A percentile compares a stretch with the other conserved stretches of the same genome.
Evolutionary conservation across 768 basidiomycete species (phyloP).

Genomic region (Trametes cinnabarina): DNA sequence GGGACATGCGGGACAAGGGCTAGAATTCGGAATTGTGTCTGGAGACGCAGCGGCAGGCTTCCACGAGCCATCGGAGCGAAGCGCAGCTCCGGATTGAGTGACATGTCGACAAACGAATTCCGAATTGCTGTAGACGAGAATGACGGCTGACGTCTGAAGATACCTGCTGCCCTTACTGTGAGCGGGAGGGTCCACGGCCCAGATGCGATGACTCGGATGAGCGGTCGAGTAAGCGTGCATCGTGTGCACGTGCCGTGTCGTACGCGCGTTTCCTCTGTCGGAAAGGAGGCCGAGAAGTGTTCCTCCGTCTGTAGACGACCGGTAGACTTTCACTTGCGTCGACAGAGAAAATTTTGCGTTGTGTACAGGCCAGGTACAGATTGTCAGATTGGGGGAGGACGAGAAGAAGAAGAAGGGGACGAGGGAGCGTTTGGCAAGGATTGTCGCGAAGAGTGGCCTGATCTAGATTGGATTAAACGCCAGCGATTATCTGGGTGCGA

Average conservation of each 20-base stretch:
- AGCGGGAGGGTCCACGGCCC: too few relatives aligned
- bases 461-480: slow-evolving; percentile 12
- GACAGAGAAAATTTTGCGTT: too few relatives aligned
- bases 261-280: neutral
- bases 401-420: neutral
- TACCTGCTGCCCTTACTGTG: neutral
- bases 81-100: slow-evolving; percentile 3
- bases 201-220: too few relatives aligned
- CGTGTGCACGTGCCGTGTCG: neutral
- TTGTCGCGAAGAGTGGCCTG: slow-evolving; percentile 1
- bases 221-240: neutral
- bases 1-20: slow-evolving; percentile 10
- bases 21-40: slow-evolving; percentile 19
- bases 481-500: slow-evolving; percentile 16
- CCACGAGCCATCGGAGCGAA: slow-evolving; percentile 17
- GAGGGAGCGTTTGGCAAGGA: neutral
- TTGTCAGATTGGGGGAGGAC: neutral
- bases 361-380: neutral
- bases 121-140: slow-evolving; percentile 11
- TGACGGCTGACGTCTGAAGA: slow-evolving; percentile 12
- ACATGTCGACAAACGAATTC: slow-evolving; percentile 14
- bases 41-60: slow-evolving; percentile 18
- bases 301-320: too few relatives aligned
- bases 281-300: neutral
- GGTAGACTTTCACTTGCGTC: too few relatives aligned